Conservation (phyloP, 441 rosid genomes). For the Isatis lusitanica region DNA sequence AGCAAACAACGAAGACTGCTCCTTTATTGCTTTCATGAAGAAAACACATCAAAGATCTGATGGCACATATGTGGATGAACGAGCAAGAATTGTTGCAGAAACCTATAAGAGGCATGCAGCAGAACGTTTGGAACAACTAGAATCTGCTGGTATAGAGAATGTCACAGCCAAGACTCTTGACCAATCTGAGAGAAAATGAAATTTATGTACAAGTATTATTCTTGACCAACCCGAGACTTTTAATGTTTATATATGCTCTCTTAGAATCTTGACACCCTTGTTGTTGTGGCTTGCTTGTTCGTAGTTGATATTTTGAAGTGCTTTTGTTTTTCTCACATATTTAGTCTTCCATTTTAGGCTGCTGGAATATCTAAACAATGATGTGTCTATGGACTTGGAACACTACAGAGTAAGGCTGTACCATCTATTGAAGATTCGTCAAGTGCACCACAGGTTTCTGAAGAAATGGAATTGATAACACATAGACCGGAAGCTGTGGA, state of each 20-base stretch:
- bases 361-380: not conserved
- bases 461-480: not conserved
- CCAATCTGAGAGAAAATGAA: not conserved
- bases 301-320: no score
- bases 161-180: not conserved
- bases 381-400: not conserved
- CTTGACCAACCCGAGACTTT: no score
- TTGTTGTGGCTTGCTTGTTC: no score
- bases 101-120: not conserved
- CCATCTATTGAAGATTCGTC: not conserved
- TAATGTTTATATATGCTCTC: no score
- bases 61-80: not conserved
- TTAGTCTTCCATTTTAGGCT: not conserved
- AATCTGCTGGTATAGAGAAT: not conserved
- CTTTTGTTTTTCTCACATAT: not conserved
- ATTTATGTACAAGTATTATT: not conserved
- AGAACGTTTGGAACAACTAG: not conserved
- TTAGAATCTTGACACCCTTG: no score
- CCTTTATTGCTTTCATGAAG: not conserved
- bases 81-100: not conserved
- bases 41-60: slow-evolving; percentile 6
- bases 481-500: not conserved
- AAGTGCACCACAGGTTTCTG: not conserved
- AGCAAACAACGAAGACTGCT: slow-evolving; percentile 14
- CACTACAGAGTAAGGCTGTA: not conserved